Evolutionary conservation across 192 early-diverging fungal genomes (phyloP).

Genomic region (Backusella morwellensis): DNA sequence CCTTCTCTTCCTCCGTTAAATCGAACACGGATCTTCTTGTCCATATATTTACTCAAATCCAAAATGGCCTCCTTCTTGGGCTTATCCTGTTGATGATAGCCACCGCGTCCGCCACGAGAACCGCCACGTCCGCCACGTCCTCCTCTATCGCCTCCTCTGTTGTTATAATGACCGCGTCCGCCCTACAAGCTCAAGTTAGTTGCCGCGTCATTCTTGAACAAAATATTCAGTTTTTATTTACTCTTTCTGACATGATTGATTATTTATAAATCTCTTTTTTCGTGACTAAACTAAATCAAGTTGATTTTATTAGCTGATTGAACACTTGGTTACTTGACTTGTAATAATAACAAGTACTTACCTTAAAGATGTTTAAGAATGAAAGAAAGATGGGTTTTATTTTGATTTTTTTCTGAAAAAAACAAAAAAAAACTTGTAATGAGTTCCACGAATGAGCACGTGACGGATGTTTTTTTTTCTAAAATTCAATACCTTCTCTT

Average conservation of each 20-base stretch:
- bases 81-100: conserved; percentile 56
- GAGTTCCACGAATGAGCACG: too few relatives aligned
- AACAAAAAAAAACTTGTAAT: too few relatives aligned
- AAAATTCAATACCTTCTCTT: too few relatives aligned
- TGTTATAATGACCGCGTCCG: conserved; percentile 12
- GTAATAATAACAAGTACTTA: background rate
- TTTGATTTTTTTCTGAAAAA: too few relatives aligned
- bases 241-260: conserved; percentile 3
- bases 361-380: background rate
- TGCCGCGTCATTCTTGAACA: background rate
- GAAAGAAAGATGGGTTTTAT: too few relatives aligned
- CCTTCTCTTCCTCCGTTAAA: conserved; percentile 94
- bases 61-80: conserved; percentile 89
- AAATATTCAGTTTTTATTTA: background rate
- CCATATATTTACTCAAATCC: conserved; percentile 90
- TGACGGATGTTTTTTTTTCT: too few relatives aligned
- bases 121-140: conserved; percentile 54
- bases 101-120: conserved; percentile 46
- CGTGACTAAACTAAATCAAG: background rate
- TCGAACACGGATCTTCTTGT: conserved; percentile 90
- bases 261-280: background rate
- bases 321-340: background rate
- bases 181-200: background rate
- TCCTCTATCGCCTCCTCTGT: conserved; percentile 44
- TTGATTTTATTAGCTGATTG: background rate